Percentiles rank a stretch among this genome's conserved stretches.
Evolutionary conservation across 1,284 basidiomycete species (phyloP).

Genomic region (Ustilago lituana): DNA sequence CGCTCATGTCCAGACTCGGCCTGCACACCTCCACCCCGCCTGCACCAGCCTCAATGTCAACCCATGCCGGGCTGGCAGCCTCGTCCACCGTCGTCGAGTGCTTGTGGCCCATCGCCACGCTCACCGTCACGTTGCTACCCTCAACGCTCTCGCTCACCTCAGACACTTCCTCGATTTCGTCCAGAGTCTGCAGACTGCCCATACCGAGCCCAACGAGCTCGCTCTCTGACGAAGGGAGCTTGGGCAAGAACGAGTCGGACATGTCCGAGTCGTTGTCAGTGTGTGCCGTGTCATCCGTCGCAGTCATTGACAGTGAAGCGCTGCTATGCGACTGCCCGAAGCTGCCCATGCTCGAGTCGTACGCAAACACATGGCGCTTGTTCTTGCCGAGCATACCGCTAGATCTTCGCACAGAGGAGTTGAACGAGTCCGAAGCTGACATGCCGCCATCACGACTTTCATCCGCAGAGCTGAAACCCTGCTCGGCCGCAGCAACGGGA

Average conservation of each 20-base stretch:
- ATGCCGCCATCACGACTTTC: constrained; percentile 22
- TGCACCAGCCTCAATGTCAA: constrained; percentile 38
- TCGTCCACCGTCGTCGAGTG: constrained; percentile 1
- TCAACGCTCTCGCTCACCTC: constrained; percentile 43
- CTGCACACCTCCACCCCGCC: constrained; percentile 7
- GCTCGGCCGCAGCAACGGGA: constrained; percentile 1
- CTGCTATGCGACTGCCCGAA: constrained; percentile 54
- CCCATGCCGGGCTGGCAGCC: constrained; percentile 21
- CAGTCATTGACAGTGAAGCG: constrained; percentile 41
- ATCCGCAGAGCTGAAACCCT: constrained; percentile 25
- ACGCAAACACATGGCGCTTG: constrained; percentile 61
- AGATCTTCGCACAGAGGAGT: constrained; percentile 22
- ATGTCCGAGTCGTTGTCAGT: constrained; percentile 44
- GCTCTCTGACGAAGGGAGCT: constrained; percentile 28
- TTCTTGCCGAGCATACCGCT: constrained; percentile 48
- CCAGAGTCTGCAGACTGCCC: constrained; percentile 47
- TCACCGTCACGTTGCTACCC: constrained; percentile 29
- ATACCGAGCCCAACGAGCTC: constrained; percentile 39
- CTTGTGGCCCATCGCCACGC: constrained; percentile 6
- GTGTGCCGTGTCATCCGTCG: constrained; percentile 39
- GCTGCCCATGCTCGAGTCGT: constrained; percentile 60
- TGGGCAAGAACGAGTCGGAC: constrained; percentile 27
- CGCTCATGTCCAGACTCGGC: constrained; percentile 36
- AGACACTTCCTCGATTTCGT: constrained; percentile 54
- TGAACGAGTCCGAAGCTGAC: constrained; percentile 15